Base-by-base conservation (phyloP, 225 moss, liverwort and hornwort species). In the Pleurozium schreberi region DNA sequence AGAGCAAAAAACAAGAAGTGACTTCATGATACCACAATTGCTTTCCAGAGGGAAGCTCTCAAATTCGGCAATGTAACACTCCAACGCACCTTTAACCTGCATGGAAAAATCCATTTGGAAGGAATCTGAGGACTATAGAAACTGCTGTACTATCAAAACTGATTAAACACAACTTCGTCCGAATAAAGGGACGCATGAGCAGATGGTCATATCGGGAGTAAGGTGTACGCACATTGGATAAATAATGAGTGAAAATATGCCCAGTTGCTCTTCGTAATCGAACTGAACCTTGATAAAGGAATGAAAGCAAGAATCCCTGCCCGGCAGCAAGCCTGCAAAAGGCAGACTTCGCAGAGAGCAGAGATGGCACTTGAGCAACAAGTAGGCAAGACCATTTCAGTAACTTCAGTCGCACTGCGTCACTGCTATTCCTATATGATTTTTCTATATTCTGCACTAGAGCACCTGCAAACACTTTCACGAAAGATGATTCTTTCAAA, bases 371-470 rank as follows among this genome's bases (percentile, higher is more conserved):
- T 82, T 92, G 92, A 73, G 89, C 85, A 80, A 97, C 87, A 86
- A 99, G 95, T 82, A 99, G 88, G 86, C 94, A 96, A 80, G 99
- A 96, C 97, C 99, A 99, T 94, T 96, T 95, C 59, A 97, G 94
- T 81, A 97, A 93, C 93, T 96, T 97, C 49, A 97, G 94, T 66
- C 95, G 92, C 81, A 96, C 94, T 62, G 94, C 92, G 86, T 94
- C 90, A 86, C 93, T 93, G 86, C 95, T 91, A 80, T 89, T 89
- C 88, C 91, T 95, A 84, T 88, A 88, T 55, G 85, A 91, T 89
- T 93, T 93, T 90, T 99, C 99, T 67, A 92, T 93, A 90, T 81
- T 92, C 89, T 96, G 97, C 71, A 99, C 96, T 88, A 99, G 90
- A 60, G 90, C 88, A 88, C 96, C 96, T 87, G 97, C 94, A 90